Percentiles rank a stretch among this genome's conserved stretches.
Evolutionary conservation across 768 basidiomycete genomes (phyloP).

Genomic region (Termitomyces sp.): DNA sequence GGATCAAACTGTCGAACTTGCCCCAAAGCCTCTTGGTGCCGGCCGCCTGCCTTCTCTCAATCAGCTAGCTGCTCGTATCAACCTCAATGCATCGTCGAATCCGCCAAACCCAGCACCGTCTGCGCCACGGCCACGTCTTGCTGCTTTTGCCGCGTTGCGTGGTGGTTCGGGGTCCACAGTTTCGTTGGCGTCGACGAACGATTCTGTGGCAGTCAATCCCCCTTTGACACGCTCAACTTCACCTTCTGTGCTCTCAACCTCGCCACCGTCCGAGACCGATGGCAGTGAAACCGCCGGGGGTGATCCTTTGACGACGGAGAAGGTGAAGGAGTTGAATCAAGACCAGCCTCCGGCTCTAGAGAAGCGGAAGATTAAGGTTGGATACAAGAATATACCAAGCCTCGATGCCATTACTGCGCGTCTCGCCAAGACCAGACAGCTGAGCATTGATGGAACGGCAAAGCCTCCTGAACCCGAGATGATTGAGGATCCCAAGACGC

Average conservation of each 20-base stretch:
- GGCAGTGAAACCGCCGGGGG: constrained; percentile 27
- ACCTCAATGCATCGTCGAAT: constrained; percentile 29
- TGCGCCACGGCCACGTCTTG: constrained; percentile 61
- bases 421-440: constrained; percentile 61
- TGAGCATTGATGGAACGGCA: constrained; percentile 58
- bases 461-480: constrained; percentile 74
- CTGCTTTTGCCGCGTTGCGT: constrained; percentile 64
- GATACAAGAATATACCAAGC: constrained; percentile 85
- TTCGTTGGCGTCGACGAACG: constrained; percentile 46
- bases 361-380: constrained; percentile 37
- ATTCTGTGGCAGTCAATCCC: constrained; percentile 63
- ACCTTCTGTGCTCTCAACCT: constrained; percentile 46
- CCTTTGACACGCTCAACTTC: constrained; percentile 65
- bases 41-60: constrained; percentile 67
- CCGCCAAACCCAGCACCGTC: constrained; percentile 20
- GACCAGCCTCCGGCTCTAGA: constrained; percentile 39
- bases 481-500: constrained; percentile 80
- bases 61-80: constrained; percentile 77
- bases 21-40: constrained; percentile 15
- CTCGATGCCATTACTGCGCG: constrained; percentile 82
- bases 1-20: constrained; percentile 10
- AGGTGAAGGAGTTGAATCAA: constrained; percentile 57
- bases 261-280: constrained; percentile 38
- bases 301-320: constrained; percentile 61
- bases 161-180: constrained; percentile 54